Evolutionary conservation across 2,329 filamentous ascomycete genomes (phyloP).

Genomic region (Pleomassaria siparia): DNA sequence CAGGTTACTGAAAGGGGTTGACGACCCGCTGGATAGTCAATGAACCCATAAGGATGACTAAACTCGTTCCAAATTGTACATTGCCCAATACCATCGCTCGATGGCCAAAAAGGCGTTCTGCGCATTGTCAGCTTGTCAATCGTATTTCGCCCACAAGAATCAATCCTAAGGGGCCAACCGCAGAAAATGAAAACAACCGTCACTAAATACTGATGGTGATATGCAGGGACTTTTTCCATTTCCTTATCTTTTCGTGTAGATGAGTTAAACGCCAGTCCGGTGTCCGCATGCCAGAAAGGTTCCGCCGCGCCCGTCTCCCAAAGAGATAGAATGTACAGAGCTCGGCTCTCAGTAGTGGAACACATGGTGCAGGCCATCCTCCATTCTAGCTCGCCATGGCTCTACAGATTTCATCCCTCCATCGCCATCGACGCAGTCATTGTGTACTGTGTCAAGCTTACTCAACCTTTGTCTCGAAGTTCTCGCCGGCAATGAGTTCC

Average conservation of each 20-base stretch:
- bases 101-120: not conserved
- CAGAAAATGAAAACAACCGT: not conserved
- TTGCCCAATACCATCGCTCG: not conserved
- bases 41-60: not conserved
- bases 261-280: constrained; percentile 36
- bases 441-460: constrained; percentile 49
- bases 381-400: constrained; percentile 19
- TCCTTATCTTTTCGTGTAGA: constrained; percentile 35
- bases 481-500: constrained; percentile 93
- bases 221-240: constrained; percentile 39
- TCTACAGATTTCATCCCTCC: constrained; percentile 17
- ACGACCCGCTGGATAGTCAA: not conserved
- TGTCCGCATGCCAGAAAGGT: constrained; percentile 31
- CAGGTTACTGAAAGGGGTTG: not conserved
- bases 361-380: constrained; percentile 25
- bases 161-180: not conserved
- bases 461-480: constrained; percentile 95
- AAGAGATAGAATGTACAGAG: constrained; percentile 17
- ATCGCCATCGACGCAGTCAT: not conserved
- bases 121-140: not conserved
- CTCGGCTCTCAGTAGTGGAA: constrained; percentile 22
- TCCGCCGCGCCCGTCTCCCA: constrained; percentile 31
- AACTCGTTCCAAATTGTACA: not conserved
- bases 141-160: not conserved
- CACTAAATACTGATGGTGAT: not conserved